Evolutionary conservation across 1,284 basidiomycete genomes (phyloP), one percentile per base, ranked within the genome.

Genomic region (Amylostereum areolatum): DNA sequence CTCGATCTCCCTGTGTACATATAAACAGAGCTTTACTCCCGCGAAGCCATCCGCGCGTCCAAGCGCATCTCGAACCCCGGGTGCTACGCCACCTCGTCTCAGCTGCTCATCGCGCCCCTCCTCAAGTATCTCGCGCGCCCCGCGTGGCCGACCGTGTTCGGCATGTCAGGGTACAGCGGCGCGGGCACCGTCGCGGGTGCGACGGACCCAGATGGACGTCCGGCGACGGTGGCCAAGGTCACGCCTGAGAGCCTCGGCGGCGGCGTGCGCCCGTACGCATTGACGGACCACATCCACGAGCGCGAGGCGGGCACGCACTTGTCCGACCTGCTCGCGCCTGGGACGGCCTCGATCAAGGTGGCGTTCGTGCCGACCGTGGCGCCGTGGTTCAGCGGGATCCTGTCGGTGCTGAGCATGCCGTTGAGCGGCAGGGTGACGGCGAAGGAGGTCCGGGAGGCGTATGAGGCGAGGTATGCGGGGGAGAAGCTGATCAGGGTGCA

Each of bases 201-300:
- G 51, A 76, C 68, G 10, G 81, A 82, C 54, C 69, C 77, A 0
- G 81, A 86, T 46, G 89, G 89, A 18, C 76, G 77, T 31, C 85
- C 87, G 0, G 75, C 78, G 27, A 94, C 87, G 24, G 73, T 85
- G 10, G 86, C 96, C 43, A 99, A 98, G 68, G 81, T 97, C 24
- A 76, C 80, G 2, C 74, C 90, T 0, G 83, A 90, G 55, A 83
- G 78, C 55, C 80, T 99, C 4, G 71, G 70, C 1, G 88, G 89
- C 28, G 88, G 84, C 1, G 71, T 98, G 44, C 78, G 84, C 35
- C 85, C 95, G 1, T 99, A 99, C 69, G 59, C 92, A 1, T 72
- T 99, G 29, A 99, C 96, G 3, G 95, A 97, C 68, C 96, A 99
- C 70, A 97, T 99, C 62, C 96, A 99, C 73, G 96, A 99, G 68